Base-by-base conservation (phyloP, 75 land plant genomes). In the Pinus albicaulis region DNA sequence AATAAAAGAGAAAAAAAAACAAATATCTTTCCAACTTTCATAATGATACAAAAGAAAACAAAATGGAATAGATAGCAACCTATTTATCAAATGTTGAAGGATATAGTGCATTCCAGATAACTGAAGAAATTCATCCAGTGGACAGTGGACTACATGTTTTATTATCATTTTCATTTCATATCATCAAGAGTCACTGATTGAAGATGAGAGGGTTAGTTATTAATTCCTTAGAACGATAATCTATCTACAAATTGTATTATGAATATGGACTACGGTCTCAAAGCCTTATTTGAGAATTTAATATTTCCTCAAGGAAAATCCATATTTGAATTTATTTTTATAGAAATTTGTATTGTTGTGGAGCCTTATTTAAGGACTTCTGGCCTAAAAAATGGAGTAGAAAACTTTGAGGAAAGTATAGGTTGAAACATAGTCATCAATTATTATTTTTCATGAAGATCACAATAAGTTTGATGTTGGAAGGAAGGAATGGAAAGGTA, bases 1-100 rank as follows among this genome's bases (percentile, higher is more conserved):
- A 79, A 38, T n/a, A n/a, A n/a, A n/a, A n/a, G n/a, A n/a, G 75
- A 72, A 53, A 59, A 74, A 52, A 76, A n/a, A 31, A 1, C 23
- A 79, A 75, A 22, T 81, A 79, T 19, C 75, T 83, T 55, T 83
- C 83, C 41, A 58, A 75, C 55, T 76, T 80, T 56, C 61, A 57
- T 34, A 79, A 78, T 55, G 80, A 78, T 31, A 22, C 57, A 20
- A 79, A 78, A 36, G 68, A 74, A 76, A 79, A 78, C 20, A 78
- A 78, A 41, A 76, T 79, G 56, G 79, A 76, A 76, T 78, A 73
- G 56, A 78, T 15, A n/a, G 17, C 11, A 11, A 2, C 71, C 53
- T 68, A 12, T 20, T 10, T 68, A 41, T 44, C 52, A n/a, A 68
- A 14, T 23, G 22, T n/a, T 23, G 1, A 68, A 20, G 53, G 38